Evolutionary conservation across 345 rosid species (phyloP).

Genomic region (Populus simonii): DNA sequence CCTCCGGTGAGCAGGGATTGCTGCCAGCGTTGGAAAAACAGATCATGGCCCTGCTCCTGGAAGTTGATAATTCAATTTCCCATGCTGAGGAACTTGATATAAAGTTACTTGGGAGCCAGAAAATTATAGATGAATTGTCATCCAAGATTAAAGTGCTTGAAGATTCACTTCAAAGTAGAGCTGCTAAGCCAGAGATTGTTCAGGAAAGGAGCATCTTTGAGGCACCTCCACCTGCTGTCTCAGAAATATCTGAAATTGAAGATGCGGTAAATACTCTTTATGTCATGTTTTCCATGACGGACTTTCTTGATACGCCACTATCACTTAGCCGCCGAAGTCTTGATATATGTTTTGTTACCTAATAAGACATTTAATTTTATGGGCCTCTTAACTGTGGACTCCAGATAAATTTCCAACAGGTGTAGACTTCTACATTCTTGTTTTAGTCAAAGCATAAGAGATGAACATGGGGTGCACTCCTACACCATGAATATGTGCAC

Average conservation of each 20-base stretch:
- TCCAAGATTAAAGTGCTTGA: conserved; percentile 58
- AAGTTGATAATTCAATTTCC: conserved; percentile 59
- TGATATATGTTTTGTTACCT: not conserved
- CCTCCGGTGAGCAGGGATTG: conserved; percentile 36
- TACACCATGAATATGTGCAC: not conserved
- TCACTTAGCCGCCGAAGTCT: not conserved
- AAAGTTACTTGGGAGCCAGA: conserved; percentile 69
- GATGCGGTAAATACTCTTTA: conserved; percentile 47
- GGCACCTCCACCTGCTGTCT: conserved; percentile 57
- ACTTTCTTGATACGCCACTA: not conserved
- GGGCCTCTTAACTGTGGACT: too few species aligned
- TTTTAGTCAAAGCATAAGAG: not conserved
- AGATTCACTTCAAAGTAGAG: conserved; percentile 48
- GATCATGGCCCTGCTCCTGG: conserved; percentile 43
- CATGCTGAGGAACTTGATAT: conserved; percentile 54
- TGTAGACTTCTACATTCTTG: not conserved
- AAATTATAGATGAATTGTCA: conserved; percentile 55
- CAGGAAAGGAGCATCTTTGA: conserved; percentile 74
- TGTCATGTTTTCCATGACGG: not conserved
- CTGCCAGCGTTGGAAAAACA: conserved; percentile 54
- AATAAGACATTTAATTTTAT: too few species aligned
- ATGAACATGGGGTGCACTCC: not conserved
- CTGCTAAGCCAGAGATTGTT: conserved; percentile 48
- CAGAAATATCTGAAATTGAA: conserved; percentile 87
- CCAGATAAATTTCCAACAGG: not conserved